Base-by-base conservation (phyloP, 2,329 filamentous ascomycete species). In the Alternaria arborescens region DNA sequence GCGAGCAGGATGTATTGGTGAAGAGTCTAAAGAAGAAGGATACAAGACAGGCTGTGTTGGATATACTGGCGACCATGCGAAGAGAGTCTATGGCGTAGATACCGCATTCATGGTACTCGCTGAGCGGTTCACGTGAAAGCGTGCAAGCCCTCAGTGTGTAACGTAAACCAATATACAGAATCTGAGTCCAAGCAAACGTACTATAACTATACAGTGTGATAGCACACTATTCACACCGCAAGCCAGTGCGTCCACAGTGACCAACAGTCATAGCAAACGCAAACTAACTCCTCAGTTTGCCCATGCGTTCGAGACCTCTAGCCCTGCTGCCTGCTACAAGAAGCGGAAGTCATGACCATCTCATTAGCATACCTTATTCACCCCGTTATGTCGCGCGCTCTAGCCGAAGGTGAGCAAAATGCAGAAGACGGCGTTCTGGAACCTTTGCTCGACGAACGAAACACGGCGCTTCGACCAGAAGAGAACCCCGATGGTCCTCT, bases 1-100 rank as follows among this genome's bases (percentile, higher is more conserved):
- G 84, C 61, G 86, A 89, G 75, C 83, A 87, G 68, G 82, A 86
- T 55, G 43, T 87, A 12, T 61, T 88, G 30, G 46, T 80, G 4
- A 77, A 75, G 53, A 84, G 77, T 0, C 67, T 89, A 56, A 55
- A 77, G 42, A 76, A 78, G 46, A 77, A 73, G 0, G 84, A 79
- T 81, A 71, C 64, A 12, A 80, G 67, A 22, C 71, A 77, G 10
- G 67, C 77, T 36, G 76, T 84, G 8, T 62, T 87, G n/a, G 61
- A 58, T 14, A 79, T 79, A 43, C 60, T 87, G 55, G 70, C 64
- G 65, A 65, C 69, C 67, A 76, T 83, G 73, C 74, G 65, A 48
- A 55, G 70, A 26, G 79, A 83, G 54, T 70, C 68, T 1, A 59
- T 28, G 18, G 65, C 67, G 6, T 57, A 38, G 51, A 41, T 22